Evolutionary conservation across 2,329 filamentous ascomycete genomes (phyloP).

Genomic region (Davidsoniella eucalypti): DNA sequence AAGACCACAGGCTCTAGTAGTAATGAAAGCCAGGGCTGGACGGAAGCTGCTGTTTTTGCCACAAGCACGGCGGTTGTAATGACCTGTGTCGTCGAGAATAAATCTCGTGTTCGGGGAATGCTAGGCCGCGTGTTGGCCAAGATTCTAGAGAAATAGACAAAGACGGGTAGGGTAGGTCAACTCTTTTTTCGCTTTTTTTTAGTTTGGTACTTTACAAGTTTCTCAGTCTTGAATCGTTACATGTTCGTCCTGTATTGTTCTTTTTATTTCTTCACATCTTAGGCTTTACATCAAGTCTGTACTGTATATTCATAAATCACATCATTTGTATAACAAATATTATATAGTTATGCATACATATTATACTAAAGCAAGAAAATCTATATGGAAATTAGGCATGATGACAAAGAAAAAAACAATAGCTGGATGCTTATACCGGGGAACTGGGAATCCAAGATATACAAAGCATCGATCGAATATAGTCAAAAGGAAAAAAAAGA

Average conservation of each 20-base stretch:
- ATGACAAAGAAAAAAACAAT: background rate
- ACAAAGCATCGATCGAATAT: background rate
- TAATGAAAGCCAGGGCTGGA: conserved; percentile 42
- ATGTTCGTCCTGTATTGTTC: no score
- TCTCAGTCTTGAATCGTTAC: no score
- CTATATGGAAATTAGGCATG: no score
- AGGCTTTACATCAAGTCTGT: no score
- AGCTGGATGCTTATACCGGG: background rate
- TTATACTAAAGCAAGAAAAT: background rate
- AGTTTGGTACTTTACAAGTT: no score
- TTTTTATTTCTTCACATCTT: no score
- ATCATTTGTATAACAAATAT: no score
- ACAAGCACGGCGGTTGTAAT: conserved; percentile 54
- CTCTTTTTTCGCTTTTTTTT: no score
- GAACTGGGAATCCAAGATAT: background rate
- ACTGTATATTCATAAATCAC: no score
- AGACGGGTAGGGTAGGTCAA: background rate
- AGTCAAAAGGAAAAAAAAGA: background rate
- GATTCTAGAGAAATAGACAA: conserved; percentile 27
- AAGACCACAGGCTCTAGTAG: conserved; percentile 26
- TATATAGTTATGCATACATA: background rate
- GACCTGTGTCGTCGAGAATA: conserved; percentile 47
- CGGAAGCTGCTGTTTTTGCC: conserved; percentile 50
- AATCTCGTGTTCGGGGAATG: conserved; percentile 47
- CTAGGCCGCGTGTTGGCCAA: conserved; percentile 42